Evolutionary conservation across 2,329 filamentous ascomycete genomes (phyloP), one percentile per base, ranked within the genome.

Genomic region (Botrytis elliptica): DNA sequence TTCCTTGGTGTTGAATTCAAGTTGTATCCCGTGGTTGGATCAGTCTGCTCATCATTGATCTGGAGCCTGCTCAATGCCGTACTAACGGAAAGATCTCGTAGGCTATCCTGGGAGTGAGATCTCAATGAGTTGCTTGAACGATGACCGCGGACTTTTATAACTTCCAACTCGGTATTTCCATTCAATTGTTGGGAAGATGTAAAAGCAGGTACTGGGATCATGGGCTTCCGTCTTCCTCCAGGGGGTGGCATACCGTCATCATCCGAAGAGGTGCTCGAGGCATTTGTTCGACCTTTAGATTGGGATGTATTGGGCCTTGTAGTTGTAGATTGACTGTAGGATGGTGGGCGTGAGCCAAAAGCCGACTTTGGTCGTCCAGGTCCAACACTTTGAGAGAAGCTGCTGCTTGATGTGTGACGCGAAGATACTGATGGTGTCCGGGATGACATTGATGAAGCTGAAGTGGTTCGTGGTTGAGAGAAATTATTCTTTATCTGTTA

Each of bases 371-470:
- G 84, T 76, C 89, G 86, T 62, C 84, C 85, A 20, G 86, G 85
- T 1, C 90, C 89, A 42, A 89, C 81, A 78, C 88, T 91, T 75
- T 85, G 88, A 22, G 87, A 85, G 75, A 90, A 89, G 75, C 84
- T 85, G 75, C 83, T 85, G 71, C 84, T 83, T 67, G 84, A 83
- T 66, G 81, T 82, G 78, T 83, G 82, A 79, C 83, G 83, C 75
- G 85, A 84, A 49, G 83, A 81, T 73, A 80, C 81, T 72, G 82
- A 82, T 73, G 80, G 82, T 73, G 83, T 81, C 76, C 85, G 84
- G 49, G 83, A 83, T 63, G 77, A 80, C 73, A 76, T 73, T 29
- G 83, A 82, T 42, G 85, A 84, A 10, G 84, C 82, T 55, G 52
- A 55, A 16, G 71, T 64, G 49, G 76, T 78, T 73, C 78, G 76